phyloP scores from a whole-genome alignment of 2,329 filamentous ascomycete genomes.

The Colletotrichum orbiculare region DNA sequence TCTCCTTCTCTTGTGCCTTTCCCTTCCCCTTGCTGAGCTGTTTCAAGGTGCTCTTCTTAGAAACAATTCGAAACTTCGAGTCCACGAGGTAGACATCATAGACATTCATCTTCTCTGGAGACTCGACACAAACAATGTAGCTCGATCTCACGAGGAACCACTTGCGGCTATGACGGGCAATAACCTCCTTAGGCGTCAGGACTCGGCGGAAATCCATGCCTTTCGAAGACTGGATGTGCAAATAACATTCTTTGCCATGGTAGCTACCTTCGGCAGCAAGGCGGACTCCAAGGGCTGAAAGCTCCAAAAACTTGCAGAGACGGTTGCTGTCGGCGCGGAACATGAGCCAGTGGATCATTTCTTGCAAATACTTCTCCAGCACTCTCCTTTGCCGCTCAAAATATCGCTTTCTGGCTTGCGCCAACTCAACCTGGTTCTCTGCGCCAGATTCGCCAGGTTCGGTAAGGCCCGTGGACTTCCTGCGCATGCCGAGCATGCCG shows the following conservation, averaged over 20 bases:
- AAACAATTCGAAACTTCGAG: conserved; percentile 83
- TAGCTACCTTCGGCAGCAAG: conserved; percentile 96
- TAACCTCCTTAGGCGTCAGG: conserved; percentile 81
- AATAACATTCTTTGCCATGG: conserved; percentile 95
- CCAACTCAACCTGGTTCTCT: conserved; percentile 54
- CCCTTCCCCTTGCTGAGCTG: conserved; percentile 55
- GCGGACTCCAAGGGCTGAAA: conserved; percentile 92
- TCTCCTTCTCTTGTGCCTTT: conserved; percentile 66
- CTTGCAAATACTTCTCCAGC: conserved; percentile 89
- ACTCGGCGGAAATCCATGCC: conserved; percentile 87
- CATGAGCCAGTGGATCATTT: conserved; percentile 96
- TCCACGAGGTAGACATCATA: conserved; percentile 99
- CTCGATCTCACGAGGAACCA: conserved; percentile 99
- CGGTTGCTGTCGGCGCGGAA: conserved; percentile 96
- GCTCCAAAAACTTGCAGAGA: conserved; percentile 93
- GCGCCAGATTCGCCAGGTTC: conserved; percentile 57
- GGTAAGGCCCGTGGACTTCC: conserved; percentile 62
- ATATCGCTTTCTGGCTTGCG: conserved; percentile 65
- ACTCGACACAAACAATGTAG: conserved; percentile 98
- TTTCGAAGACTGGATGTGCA: conserved; percentile 92
- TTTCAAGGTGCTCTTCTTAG: conserved; percentile 71
- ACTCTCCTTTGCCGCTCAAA: conserved; percentile 86
- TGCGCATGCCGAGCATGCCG: conserved; percentile 63
- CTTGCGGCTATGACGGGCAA: conserved; percentile 86
- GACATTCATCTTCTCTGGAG: conserved; percentile 97